A percentile compares a stretch with the other conserved stretches of the same genome.
These are phyloP conservation scores for Cystoisospora suis DNA, from an alignment of 169 alveolate species.

Conservation along the genomic window DNA sequence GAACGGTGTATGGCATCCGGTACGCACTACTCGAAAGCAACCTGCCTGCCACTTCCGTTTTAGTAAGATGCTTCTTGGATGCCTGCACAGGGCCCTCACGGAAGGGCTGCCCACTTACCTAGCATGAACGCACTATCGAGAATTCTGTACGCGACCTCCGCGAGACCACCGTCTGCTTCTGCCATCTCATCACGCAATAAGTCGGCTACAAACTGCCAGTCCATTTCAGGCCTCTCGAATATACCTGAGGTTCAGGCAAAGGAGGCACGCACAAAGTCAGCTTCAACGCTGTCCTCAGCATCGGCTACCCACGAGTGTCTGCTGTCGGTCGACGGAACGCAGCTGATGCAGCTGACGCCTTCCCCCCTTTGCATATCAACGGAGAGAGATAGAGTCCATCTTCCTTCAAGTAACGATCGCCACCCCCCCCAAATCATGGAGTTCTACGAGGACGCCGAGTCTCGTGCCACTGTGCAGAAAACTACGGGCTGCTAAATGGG, in stretches of 20 bases:
- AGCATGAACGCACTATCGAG: neutral
- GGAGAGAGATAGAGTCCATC: neutral
- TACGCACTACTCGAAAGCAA: too few species aligned
- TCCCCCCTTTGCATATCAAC: neutral
- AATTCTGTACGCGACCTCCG: neutral
- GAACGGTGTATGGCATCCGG: too few species aligned
- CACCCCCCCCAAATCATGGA: neutral
- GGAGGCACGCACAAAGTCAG: too few species aligned
- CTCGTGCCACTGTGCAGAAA: neutral
- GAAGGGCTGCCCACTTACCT: neutral
- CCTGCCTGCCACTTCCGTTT: too few species aligned
- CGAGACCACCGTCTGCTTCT: neutral
- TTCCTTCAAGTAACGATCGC: neutral
- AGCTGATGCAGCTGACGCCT: neutral
- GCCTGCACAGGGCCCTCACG: too few species aligned
- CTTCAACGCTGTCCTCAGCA: too few species aligned
- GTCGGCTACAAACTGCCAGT: conserved; percentile 47
- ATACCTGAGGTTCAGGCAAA: too few species aligned
- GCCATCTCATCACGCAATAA: neutral
- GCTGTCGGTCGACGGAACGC: too few species aligned
- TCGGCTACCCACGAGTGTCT: too few species aligned
- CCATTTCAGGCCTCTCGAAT: conserved; percentile 54
- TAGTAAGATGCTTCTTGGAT: too few species aligned
- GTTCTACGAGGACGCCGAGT: neutral
- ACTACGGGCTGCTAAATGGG: neutral